Base-by-base conservation (phyloP, 176 grass and related monocot species). In the Oryza rufipogon region DNA sequence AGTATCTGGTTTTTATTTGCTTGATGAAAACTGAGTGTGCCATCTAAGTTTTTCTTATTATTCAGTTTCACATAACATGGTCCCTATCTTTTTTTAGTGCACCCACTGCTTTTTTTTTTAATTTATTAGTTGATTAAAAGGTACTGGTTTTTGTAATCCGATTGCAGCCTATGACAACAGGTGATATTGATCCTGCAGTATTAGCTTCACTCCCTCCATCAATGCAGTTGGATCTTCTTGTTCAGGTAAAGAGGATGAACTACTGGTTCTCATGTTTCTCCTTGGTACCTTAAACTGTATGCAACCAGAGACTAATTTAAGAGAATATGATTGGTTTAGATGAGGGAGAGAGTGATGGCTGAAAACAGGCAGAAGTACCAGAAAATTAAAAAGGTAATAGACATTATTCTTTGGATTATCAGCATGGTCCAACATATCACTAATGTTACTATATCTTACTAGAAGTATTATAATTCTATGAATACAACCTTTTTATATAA, bases 151-250 rank as follows among this genome's bases (percentile, higher is more conserved):
- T 85, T 72, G 28, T 88, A 80, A 77, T 32, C 26, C 64, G 30
- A 68, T 87, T 92, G 89, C 92, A 98, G 93, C 87, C 91, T 76
- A 86, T 93, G 51, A 85, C 85, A 61, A 82, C 75, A 67, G 81
- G 85, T 60, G 90, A 93, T 70, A 90, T 98, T 80, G 96, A 98
- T 88, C 96, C 96, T 73, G 85, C 89, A 58, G 89, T 95, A 51
- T 90, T 98, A 91, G 93, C 96, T 70, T 98, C 93, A 41, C 89
- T 98, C 74, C 96, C 96, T 90, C 96, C 96, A 78, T 98, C 96
- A 44, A 93, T 98, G 89, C 93, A 98, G 67, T 85, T 98, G 74
- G 96, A 98, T 95, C 96, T 95, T 89, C 96, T 98, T 87, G 96
- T 95, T 86, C 93, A 95, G 93, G 91, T 95, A 88, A 64, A 75